Conservation (phyloP, 225 moss, liverwort and hornwort genomes). For the Antitrichia curtipendula region DNA sequence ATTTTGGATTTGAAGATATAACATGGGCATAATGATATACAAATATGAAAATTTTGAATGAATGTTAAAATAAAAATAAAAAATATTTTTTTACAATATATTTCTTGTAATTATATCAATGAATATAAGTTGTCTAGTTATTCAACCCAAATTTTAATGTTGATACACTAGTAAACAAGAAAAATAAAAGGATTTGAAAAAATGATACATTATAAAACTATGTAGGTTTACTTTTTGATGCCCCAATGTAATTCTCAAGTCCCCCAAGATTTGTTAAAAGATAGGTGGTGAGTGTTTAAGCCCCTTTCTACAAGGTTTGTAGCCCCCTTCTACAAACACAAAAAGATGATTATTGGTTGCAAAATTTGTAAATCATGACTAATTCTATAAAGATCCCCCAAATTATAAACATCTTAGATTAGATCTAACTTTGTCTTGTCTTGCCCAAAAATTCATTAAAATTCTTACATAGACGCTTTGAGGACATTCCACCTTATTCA, state of each 20-base stretch:
- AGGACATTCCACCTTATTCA: rapidly evolving
- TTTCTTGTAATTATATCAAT: neutral
- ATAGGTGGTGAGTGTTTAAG: neutral
- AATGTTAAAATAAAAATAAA: neutral
- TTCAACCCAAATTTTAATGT: neutral
- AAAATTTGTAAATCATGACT: neutral
- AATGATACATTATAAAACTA: neutral
- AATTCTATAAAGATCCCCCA: neutral
- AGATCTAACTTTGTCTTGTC: neutral
- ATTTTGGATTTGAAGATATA: neutral
- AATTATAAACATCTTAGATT: neutral
- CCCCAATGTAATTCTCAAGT: neutral
- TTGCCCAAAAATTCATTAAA: rapidly evolving
- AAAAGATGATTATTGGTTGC: neutral
- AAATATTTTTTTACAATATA: neutral
- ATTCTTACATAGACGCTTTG: neutral
- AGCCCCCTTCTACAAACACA: neutral
- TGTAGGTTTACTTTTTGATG: neutral
- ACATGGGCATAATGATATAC: neutral
- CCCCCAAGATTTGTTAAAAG: neutral
- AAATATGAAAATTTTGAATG: neutral
- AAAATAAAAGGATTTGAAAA: neutral
- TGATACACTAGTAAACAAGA: rapidly evolving
- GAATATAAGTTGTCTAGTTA: neutral
- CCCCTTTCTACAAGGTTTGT: neutral